Evolutionary conservation across 2,329 filamentous ascomycete species (phyloP).

Genomic region (Pyricularia sp.): DNA sequence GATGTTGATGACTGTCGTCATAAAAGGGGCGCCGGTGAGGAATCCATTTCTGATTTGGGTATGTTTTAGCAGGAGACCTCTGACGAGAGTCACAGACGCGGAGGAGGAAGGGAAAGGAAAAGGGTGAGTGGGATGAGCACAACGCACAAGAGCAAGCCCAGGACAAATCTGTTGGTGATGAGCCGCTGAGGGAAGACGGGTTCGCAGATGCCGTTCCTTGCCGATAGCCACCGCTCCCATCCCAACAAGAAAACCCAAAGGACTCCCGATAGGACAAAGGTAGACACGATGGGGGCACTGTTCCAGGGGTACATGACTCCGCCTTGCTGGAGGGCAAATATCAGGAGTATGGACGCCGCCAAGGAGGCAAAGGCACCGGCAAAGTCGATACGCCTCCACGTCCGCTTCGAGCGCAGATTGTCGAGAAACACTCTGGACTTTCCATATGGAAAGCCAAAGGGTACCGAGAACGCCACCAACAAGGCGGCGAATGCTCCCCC

Average conservation of each 20-base stretch:
- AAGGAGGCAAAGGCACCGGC: slow-evolving; percentile 24
- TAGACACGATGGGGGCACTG: slow-evolving; percentile 25
- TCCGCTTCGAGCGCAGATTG: background rate
- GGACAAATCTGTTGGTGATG: slow-evolving; percentile 19
- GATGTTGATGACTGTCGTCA: slow-evolving; percentile 23
- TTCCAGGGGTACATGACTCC: slow-evolving; percentile 32
- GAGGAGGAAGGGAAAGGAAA: too few species aligned
- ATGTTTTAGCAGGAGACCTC: background rate
- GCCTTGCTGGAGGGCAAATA: slow-evolving; percentile 34
- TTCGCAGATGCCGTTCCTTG: slow-evolving; percentile 11
- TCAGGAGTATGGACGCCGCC: slow-evolving; percentile 30
- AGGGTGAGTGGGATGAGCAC: too few species aligned
- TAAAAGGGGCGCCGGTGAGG: slow-evolving; percentile 23
- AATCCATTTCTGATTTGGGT: slow-evolving; percentile 15
- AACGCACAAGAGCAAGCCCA: slow-evolving; percentile 15
- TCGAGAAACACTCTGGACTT: background rate
- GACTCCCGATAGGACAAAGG: slow-evolving; percentile 14
- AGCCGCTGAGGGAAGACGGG: slow-evolving; percentile 26
- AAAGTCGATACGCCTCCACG: slow-evolving; percentile 18
- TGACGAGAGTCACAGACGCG: background rate
- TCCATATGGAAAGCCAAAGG: slow-evolving; percentile 14
- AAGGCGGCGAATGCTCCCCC: slow-evolving; percentile 16
- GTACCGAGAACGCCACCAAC: slow-evolving; percentile 17
- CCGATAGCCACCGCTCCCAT: slow-evolving; percentile 18
- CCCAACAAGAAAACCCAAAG: slow-evolving; percentile 17